phyloP scores from a whole-genome alignment of 2,329 filamentous ascomycete species.

The Parafenestella ontariensis region DNA sequence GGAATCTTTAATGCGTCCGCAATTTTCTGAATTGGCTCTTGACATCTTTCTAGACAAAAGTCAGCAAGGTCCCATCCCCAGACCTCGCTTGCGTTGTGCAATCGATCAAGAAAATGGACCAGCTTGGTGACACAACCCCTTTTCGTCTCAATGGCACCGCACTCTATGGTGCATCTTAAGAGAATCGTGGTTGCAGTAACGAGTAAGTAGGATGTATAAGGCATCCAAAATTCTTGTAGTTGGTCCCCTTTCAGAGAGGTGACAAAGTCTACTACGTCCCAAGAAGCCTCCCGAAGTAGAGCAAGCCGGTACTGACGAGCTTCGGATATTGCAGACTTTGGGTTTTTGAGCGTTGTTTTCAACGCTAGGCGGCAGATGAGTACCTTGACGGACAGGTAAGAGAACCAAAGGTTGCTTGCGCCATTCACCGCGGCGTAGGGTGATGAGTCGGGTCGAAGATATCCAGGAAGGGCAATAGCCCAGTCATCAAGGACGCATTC shows the following conservation, averaged over 20 bases:
- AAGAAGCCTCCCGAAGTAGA: conserved; percentile 17
- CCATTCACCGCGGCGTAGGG: conserved; percentile 8
- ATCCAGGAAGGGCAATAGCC: conserved; percentile 13
- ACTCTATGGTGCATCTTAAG: conserved; percentile 23
- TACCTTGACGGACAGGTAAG: conserved; percentile 21
- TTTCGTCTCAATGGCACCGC: conserved; percentile 12
- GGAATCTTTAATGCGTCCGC: conserved; percentile 13
- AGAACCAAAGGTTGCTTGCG: conserved; percentile 25
- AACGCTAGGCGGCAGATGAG: conserved; percentile 19
- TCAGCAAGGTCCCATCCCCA: conserved; percentile 27
- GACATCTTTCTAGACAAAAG: conserved; percentile 26
- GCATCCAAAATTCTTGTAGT: conserved; percentile 29
- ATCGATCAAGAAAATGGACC: conserved; percentile 10
- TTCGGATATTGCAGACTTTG: not conserved
- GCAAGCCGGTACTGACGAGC: conserved; percentile 17
- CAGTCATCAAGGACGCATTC: conserved; percentile 22
- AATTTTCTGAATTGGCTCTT: conserved; percentile 28
- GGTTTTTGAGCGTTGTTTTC: conserved; percentile 11
- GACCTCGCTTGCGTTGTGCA: conserved; percentile 11
- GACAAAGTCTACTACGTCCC: conserved; percentile 10
- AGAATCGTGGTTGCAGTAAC: conserved; percentile 26
- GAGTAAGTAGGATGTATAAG: conserved; percentile 26
- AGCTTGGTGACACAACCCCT: conserved; percentile 10
- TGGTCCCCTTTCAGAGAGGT: conserved; percentile 13
- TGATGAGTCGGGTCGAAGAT: not conserved